Evolutionary conservation across 2,329 filamentous ascomycete species (phyloP), one percentile per base, ranked within the genome.

Genomic region (Fusarium sp.): DNA sequence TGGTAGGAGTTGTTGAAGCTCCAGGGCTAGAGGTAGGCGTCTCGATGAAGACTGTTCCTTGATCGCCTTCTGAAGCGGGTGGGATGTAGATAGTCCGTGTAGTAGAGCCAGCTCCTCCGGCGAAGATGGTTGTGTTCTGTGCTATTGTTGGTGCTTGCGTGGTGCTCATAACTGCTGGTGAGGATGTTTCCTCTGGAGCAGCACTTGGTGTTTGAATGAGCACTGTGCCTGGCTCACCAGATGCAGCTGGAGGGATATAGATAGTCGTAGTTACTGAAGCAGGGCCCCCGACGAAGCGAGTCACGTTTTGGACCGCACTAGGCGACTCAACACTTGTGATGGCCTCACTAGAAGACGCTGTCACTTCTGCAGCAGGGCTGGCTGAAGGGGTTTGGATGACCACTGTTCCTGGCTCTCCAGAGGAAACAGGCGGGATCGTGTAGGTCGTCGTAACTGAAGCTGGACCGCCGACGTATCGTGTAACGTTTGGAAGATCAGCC

Each of bases 31-130:
- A 7, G 0, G 55, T 67, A 4, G 50, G 67, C 0, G 67, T 71
- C 10, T 70, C 63, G 8, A 71, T 64, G 13, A 71, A 15, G 7
- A 69, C 41, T 2, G 58, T 70, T 35, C 65, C 65, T 15, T 44
- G 56, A 1, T 62, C 64, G 6, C 46, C 45, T 3, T 48, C 37
- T 3, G 55, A 48, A 1, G 45, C 32, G 1, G 60, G 44, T 7
- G 63, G 63, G 4, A 65, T 45, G 12, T 64, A 65, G 1, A 65
- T 27, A 2, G 63, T 65, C n/a, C 30, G 40, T 23, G 52, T 59
- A n/a, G 40, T 59, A 18, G 60, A 59, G 12, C 8, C 52, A 13
- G 40, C 20, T 9, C 38, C 60, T 1, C 44, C 60, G 4, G 13
- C 40, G 23, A 33, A 60, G n/a, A 65, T 52, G 4, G 62, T 67